Base-by-base conservation (phyloP, 1,284 basidiomycete species). In the Melampsora americana region DNA sequence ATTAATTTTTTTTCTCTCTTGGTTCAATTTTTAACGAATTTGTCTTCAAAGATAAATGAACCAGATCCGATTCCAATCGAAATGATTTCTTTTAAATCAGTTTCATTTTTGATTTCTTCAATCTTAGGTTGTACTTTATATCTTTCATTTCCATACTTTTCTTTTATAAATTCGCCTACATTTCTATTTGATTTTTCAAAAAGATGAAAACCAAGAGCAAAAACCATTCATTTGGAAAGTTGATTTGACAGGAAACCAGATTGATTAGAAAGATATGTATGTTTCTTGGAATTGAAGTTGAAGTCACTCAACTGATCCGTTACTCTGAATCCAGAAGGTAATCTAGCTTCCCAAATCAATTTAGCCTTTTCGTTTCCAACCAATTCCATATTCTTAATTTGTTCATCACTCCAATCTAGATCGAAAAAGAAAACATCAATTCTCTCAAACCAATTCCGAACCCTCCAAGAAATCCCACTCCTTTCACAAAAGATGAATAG, bases 281-380 rank as follows among this genome's bases (percentile, higher is more conserved):
- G 28, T 35, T 9, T 30, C n/a, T 26, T 23, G 30, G 46, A 26
- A 56, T 11, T 50, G 12, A 62, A 46, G 32, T 35, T 56, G 18
- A 28, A 66, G 23, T 30, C 7, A 81, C 84, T 82, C 78, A 84
- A 71, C 84, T 82, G 80, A 73, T 83, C 81, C 20, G 67, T 78
- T 0, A 80, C 79, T 11, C 79, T 56, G 18, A 78, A 67, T 0
- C 77, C 74, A 0, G 64, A 53, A 0, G 82, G 80, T 72, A 82
- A 80, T 20, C 46, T 67, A 14, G 80, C 78, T 78, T 85, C 84
- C 83, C 83, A 86, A 16, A 83, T 73, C 5, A 77, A 79, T 76
- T 85, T 85, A 6, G 83, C 83, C 11, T 81, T 75, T 30, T 78
- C 67, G 78, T 86, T 86, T 18, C 85, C 85, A 80, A 84, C 83